These are phyloP conservation scores for Austroboletus eburneus DNA, from an alignment of 768 basidiomycete species.

Conservation along the genomic window DNA sequence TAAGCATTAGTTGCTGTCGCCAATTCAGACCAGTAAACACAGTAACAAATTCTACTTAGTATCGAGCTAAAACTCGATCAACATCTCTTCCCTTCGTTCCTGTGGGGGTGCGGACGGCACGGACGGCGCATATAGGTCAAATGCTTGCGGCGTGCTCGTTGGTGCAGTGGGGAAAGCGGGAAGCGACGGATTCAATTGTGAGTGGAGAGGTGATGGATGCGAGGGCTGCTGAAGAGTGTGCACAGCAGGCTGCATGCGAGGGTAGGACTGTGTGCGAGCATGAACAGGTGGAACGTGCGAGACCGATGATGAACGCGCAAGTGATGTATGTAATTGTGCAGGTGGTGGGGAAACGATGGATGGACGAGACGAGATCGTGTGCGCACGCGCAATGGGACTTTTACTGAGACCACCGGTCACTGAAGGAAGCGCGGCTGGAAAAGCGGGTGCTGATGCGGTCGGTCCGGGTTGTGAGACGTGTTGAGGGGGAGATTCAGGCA, in stretches of 20 bases:
- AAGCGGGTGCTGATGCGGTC: slow-evolving; percentile 8
- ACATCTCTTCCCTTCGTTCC: slow-evolving; percentile 59
- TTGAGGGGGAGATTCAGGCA: slow-evolving; percentile 13
- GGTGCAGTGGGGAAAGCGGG: slow-evolving; percentile 67
- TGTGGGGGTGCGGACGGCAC: slow-evolving; percentile 44
- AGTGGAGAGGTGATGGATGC: slow-evolving; percentile 11
- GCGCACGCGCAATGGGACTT: slow-evolving; percentile 23
- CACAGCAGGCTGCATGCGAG: slow-evolving; percentile 4
- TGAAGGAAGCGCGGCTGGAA: slow-evolving; percentile 19
- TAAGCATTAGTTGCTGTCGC: too few relatives aligned
- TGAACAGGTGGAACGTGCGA: slow-evolving; percentile 14
- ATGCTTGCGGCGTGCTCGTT: slow-evolving; percentile 52
- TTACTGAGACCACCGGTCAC: slow-evolving; percentile 6
- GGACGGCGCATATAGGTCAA: slow-evolving; percentile 46
- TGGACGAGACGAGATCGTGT: slow-evolving; percentile 25
- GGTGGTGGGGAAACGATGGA: slow-evolving; percentile 12
- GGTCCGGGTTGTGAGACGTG: slow-evolving; percentile 17
- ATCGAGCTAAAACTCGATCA: slow-evolving; percentile 38
- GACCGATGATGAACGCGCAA: slow-evolving; percentile 22
- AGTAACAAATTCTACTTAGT: background rate
- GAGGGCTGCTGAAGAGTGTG: slow-evolving; percentile 6
- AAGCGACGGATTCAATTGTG: slow-evolving; percentile 30
- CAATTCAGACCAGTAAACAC: too few relatives aligned
- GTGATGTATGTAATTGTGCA: slow-evolving; percentile 13
- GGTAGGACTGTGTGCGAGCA: slow-evolving; percentile 3